Evolutionary conservation across 352 stramenopile genomes (phyloP).

Genomic region (Phytophthora multivora): DNA sequence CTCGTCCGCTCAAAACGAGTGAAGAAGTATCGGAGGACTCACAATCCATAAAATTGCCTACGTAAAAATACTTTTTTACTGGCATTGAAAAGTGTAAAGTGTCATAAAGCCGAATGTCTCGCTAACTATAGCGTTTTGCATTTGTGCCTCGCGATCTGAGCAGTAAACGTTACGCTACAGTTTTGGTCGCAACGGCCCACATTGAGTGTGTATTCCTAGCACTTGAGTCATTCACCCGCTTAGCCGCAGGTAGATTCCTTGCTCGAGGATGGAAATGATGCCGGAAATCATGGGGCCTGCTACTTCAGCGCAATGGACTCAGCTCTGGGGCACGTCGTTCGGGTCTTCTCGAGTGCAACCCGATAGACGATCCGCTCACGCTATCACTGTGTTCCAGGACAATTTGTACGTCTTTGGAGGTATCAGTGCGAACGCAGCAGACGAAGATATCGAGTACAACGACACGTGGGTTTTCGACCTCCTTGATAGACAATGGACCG

Average conservation of each 20-base stretch:
- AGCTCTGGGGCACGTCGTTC: conserved; percentile 42
- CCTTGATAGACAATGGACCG: conserved; percentile 33
- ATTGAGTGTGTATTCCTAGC: conserved; percentile 21
- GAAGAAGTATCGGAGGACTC: not conserved
- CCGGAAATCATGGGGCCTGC: conserved; percentile 6
- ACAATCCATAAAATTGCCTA: conserved; percentile 15
- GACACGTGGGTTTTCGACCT: conserved; percentile 78
- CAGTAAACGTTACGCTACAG: conserved; percentile 13
- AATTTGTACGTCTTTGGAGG: conserved; percentile 69
- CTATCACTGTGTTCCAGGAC: conserved; percentile 50
- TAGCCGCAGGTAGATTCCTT: not conserved
- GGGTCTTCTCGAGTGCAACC: conserved; percentile 32
- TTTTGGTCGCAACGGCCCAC: conserved; percentile 23
- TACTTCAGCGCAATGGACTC: conserved; percentile 51
- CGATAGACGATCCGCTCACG: conserved; percentile 60
- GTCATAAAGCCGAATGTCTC: no score
- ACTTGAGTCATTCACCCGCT: conserved; percentile 5
- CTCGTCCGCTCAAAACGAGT: not conserved
- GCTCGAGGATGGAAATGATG: conserved; percentile 22
- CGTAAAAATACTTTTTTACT: conserved; percentile 14
- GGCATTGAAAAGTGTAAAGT: no score
- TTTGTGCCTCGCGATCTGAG: conserved; percentile 12
- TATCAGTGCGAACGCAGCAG: conserved; percentile 38
- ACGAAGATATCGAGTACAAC: conserved; percentile 65
- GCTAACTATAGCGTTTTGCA: not conserved